Conservation (phyloP, 495 filamentous ascomycete species). For the Daldinia decipiens region DNA sequence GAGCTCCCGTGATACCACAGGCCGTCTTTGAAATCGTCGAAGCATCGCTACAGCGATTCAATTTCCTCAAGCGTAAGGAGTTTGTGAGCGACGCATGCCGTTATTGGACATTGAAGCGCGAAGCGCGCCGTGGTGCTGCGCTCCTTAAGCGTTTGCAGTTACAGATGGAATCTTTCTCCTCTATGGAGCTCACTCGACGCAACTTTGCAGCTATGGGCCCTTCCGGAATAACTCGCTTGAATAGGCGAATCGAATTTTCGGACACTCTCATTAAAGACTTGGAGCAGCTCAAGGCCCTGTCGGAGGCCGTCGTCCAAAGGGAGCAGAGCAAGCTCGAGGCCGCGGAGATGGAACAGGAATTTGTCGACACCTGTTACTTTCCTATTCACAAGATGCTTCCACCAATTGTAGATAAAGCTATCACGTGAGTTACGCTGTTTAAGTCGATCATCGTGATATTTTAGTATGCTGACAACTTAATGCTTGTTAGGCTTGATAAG, state of each 20-base stretch:
- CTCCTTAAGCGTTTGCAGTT: conserved; percentile 91
- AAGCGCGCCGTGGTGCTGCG: conserved; percentile 89
- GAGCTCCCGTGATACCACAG: conserved; percentile 91
- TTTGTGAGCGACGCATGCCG: conserved; percentile 92
- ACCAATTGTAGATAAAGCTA: conserved; percentile 82
- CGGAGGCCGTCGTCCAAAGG: conserved; percentile 73
- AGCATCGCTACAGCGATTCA: conserved; percentile 79
- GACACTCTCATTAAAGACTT: conserved; percentile 78
- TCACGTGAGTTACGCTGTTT: conserved; percentile 60
- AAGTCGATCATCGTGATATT: neutral
- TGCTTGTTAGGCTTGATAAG: conserved; percentile 73
- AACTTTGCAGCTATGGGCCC: conserved; percentile 93
- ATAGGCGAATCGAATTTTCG: conserved; percentile 88
- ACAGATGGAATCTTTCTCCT: conserved; percentile 93
- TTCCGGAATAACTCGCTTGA: conserved; percentile 77
- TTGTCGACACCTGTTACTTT: conserved; percentile 90
- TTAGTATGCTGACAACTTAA: conserved; percentile 38
- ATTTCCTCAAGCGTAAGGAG: conserved; percentile 84
- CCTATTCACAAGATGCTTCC: conserved; percentile 81
- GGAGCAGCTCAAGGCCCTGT: conserved; percentile 73
- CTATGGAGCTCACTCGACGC: conserved; percentile 93
- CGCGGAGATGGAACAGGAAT: conserved; percentile 74
- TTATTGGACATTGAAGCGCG: conserved; percentile 97
- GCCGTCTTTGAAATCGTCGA: conserved; percentile 84
- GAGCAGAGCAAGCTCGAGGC: conserved; percentile 80